A percentile compares a stretch with the other conserved stretches of the same genome.
Evolutionary conservation across 2,329 filamentous ascomycete species (phyloP).

Genomic region (Chaetoscypha palmicola): DNA sequence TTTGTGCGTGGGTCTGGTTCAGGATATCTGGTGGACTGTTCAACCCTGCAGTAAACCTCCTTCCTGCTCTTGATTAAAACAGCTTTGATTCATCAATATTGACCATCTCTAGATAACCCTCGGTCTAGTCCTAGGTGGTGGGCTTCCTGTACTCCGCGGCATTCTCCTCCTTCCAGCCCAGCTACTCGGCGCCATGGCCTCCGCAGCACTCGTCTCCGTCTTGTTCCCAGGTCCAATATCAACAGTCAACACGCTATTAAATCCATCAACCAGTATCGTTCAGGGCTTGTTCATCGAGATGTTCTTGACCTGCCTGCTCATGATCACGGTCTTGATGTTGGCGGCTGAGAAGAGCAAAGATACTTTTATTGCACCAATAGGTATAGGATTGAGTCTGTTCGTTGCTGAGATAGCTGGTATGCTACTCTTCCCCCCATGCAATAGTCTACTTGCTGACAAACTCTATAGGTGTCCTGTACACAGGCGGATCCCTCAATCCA

Average conservation of each 20-base stretch:
- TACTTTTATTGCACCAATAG: slow-evolving; percentile 64
- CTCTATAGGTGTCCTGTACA: slow-evolving; percentile 37
- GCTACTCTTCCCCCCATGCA: neutral
- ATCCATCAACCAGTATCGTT: slow-evolving; percentile 32
- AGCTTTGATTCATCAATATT: too few species aligned
- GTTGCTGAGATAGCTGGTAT: slow-evolving; percentile 35
- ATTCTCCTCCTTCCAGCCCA: slow-evolving; percentile 27
- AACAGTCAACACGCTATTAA: slow-evolving; percentile 36
- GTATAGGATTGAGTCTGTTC: slow-evolving; percentile 66
- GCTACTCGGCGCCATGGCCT: slow-evolving; percentile 27
- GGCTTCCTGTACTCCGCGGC: slow-evolving; percentile 25
- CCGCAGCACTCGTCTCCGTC: slow-evolving; percentile 34
- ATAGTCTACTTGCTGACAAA: neutral
- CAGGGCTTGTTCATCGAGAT: slow-evolving; percentile 43
- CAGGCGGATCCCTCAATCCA: slow-evolving; percentile 41
- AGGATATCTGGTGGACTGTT: slow-evolving; percentile 40
- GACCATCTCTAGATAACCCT: slow-evolving; percentile 29
- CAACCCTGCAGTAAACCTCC: slow-evolving; percentile 26
- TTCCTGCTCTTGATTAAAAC: too few species aligned
- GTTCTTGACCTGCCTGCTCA: slow-evolving; percentile 38
- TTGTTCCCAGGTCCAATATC: slow-evolving; percentile 37
- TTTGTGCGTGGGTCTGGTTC: slow-evolving; percentile 52
- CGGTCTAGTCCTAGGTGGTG: slow-evolving; percentile 30
- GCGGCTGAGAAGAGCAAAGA: slow-evolving; percentile 67
- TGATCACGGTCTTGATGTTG: slow-evolving; percentile 42